A percentile compares a stretch with the other conserved stretches of the same genome.
Conservation (phyloP, 768 basidiomycete species). For the Auricularia sp. region DNA sequence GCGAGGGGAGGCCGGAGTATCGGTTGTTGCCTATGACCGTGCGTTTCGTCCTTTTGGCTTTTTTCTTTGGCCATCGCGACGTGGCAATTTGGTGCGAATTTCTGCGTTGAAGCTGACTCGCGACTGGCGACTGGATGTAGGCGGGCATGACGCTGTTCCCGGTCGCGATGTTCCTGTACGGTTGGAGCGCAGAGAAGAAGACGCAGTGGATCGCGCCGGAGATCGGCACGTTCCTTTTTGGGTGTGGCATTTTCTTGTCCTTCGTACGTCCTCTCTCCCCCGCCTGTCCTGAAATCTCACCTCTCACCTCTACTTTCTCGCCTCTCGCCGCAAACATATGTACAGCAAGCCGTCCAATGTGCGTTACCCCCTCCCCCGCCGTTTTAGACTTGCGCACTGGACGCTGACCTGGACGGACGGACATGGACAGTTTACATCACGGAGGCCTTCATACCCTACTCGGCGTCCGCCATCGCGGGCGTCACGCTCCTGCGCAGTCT, state of each 20-base stretch:
- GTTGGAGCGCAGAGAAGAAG: background rate
- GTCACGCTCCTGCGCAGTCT: slow-evolving; percentile 2
- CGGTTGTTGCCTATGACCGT: slow-evolving; percentile 4
- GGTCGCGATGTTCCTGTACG: background rate
- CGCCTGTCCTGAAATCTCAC: too few relatives aligned
- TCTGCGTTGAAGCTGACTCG: background rate
- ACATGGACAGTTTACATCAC: background rate
- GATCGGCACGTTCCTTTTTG: background rate
- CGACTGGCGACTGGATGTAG: background rate
- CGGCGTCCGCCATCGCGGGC: slow-evolving; percentile 4
- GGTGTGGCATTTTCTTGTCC: background rate
- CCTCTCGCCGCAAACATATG: too few relatives aligned
- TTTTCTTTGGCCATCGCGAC: too few relatives aligned
- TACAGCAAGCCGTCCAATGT: background rate
- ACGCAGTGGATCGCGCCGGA: slow-evolving; percentile 1
- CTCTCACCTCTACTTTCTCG: background rate
- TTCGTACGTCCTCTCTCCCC: background rate
- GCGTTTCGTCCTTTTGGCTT: background rate
- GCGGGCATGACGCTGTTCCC: slow-evolving; percentile 3
- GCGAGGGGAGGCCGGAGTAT: slow-evolving; percentile 4
- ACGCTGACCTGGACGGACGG: too few relatives aligned
- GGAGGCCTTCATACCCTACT: background rate
- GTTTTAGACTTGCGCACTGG: too few relatives aligned
- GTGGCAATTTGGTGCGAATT: too few relatives aligned
- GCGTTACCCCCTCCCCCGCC: too few relatives aligned